A percentile compares a stretch with the other conserved stretches of the same genome.
Conservation (phyloP, 495 filamentous ascomycete species). For the Tuber microsphaerosporum region DNA sequence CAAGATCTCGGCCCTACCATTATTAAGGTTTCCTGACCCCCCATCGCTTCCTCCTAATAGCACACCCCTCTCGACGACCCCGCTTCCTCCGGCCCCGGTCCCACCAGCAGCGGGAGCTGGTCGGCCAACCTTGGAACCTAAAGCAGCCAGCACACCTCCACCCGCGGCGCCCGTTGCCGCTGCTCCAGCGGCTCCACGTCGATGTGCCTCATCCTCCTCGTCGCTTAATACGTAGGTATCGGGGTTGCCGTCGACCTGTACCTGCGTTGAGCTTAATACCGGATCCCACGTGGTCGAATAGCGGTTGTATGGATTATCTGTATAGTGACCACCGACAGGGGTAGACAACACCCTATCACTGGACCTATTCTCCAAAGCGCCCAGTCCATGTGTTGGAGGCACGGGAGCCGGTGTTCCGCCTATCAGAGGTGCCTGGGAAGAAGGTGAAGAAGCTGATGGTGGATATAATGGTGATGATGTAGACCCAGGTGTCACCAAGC, state of each 20-base stretch:
- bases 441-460: conserved; percentile 11
- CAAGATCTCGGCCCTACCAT: conserved; percentile 14
- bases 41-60: conserved; percentile 18
- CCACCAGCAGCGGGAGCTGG: not conserved
- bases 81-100: conserved; percentile 2
- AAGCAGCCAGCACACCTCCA: conserved; percentile 12
- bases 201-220: conserved; percentile 29
- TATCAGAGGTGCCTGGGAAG: not conserved
- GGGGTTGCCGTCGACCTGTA: conserved; percentile 21
- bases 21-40: conserved; percentile 11
- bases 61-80: conserved; percentile 8
- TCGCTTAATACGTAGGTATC: conserved; percentile 34
- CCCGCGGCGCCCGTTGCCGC: conserved; percentile 2
- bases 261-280: conserved; percentile 21
- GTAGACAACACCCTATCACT: conserved; percentile 23
- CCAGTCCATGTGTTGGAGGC: conserved; percentile 9
- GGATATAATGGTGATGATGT: conserved; percentile 2
- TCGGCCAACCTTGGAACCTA: not conserved
- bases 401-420: not conserved
- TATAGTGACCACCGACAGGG: conserved; percentile 38
- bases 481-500: not conserved
- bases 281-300: conserved; percentile 40
- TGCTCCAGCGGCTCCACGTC: conserved; percentile 6
- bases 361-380: conserved; percentile 2
- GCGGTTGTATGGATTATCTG: conserved; percentile 38